These are phyloP conservation scores for Phytophthora pistaciae DNA, from an alignment of 352 stramenopile species.

Conservation along the genomic window DNA sequence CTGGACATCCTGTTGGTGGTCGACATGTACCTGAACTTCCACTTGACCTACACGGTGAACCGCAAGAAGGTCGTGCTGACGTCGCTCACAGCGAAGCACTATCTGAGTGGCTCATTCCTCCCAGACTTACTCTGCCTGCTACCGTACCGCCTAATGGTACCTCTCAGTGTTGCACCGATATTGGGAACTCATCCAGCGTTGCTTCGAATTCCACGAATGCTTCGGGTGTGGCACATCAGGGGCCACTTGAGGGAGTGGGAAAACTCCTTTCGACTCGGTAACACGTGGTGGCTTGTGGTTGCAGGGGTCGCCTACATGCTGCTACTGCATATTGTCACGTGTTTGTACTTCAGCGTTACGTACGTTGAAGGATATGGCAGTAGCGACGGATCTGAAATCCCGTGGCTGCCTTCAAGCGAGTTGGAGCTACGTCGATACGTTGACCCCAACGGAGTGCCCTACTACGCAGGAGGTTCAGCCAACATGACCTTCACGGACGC, in stretches of 20 bases:
- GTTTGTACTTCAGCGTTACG: slow-evolving; percentile 43
- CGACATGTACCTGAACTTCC: slow-evolving; percentile 64
- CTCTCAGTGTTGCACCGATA: too few relatives aligned
- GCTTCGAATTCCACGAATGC: slow-evolving; percentile 42
- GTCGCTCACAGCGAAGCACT: slow-evolving; percentile 35
- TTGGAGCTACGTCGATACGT: slow-evolving; percentile 15
- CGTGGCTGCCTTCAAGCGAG: slow-evolving; percentile 36
- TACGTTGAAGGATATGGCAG: slow-evolving; percentile 41
- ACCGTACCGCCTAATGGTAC: too few relatives aligned
- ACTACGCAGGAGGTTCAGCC: background rate
- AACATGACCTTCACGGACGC: slow-evolving; percentile 19
- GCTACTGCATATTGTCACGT: slow-evolving; percentile 43
- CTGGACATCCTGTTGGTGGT: slow-evolving; percentile 46
- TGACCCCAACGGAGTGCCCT: slow-evolving; percentile 4
- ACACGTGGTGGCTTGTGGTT: slow-evolving; percentile 14
- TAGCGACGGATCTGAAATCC: background rate
- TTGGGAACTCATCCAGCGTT: too few relatives aligned
- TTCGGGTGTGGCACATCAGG: slow-evolving; percentile 45
- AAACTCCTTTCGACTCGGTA: slow-evolving; percentile 25
- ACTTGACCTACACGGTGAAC: slow-evolving; percentile 37
- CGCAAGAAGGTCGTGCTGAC: slow-evolving; percentile 40
- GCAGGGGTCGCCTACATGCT: slow-evolving; percentile 26
- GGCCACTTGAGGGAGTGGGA: slow-evolving; percentile 51
- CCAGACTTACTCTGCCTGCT: slow-evolving; percentile 53
- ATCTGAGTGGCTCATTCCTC: slow-evolving; percentile 35